phyloP scores from a whole-genome alignment of 2,329 filamentous ascomycete species.

The Aspergillus uvarum region DNA sequence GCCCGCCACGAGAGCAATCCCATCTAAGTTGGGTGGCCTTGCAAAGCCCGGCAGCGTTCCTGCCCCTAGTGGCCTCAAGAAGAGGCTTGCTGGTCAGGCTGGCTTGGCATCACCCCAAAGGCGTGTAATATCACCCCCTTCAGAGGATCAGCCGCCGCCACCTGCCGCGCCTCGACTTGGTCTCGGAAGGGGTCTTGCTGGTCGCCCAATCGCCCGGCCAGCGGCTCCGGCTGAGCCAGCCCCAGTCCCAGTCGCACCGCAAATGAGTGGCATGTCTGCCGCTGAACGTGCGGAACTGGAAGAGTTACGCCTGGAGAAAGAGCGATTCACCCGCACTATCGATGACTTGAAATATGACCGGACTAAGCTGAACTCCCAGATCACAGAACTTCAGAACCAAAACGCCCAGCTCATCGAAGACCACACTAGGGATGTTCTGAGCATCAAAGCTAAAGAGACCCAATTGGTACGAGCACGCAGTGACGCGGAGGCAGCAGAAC shows the following conservation, averaged over 20 bases:
- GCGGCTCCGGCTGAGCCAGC: constrained; percentile 42
- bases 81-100: constrained; percentile 45
- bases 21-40: constrained; percentile 49
- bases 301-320: constrained; percentile 80
- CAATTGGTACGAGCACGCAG: constrained; percentile 89
- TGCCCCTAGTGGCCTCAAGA: constrained; percentile 42
- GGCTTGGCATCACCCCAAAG: constrained; percentile 43
- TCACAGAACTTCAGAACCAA: constrained; percentile 92
- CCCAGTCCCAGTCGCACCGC: constrained; percentile 56
- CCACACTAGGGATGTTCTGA: constrained; percentile 89
- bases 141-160: constrained; percentile 45
- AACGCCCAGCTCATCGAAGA: constrained; percentile 97
- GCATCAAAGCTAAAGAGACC: constrained; percentile 97
- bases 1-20: constrained; percentile 39
- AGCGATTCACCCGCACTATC: constrained; percentile 69
- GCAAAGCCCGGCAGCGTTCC: constrained; percentile 39
- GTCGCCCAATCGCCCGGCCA: constrained; percentile 80
- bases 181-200: constrained; percentile 74
- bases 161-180: constrained; percentile 56
- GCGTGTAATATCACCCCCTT: constrained; percentile 46
- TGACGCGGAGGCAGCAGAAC: constrained; percentile 85
- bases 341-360: constrained; percentile 83
- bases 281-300: constrained; percentile 92
- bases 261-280: constrained; percentile 66
- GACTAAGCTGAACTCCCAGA: constrained; percentile 76